Evolutionary conservation across 164 flowering plant genomes (phyloP), one percentile per base, ranked within the genome.

Genomic region (Magnolia sinica): DNA sequence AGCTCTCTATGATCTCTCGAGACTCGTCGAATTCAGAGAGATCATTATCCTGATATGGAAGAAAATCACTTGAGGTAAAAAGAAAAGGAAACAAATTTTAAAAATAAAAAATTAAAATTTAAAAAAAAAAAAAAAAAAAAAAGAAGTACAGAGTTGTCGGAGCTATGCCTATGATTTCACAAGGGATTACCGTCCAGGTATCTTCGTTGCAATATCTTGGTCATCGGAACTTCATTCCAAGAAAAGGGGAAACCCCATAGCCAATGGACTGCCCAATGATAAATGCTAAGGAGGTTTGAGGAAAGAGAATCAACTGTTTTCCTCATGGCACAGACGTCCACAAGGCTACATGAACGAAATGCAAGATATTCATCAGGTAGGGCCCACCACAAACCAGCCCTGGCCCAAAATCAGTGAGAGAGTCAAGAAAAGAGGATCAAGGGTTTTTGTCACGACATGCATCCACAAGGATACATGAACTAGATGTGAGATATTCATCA

Each of bases 21-120:
- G 98, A 93, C 83, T 96, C 99, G 70, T 96, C 98, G 84, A 96
- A 96, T 82, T 96, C 99, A 1, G 99, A 96, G 71, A 96, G 98
- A 87, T 94, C 98, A 85, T 96, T 96, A 83, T 94, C 99, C 99
- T 96, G 80, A 16, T 55, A 55, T 16, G 31, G 24, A 27, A 67
- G 10, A 75, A 8, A 68, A 68, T 24, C 49, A 27, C 50, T 19
- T 8, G 50, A 68, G 64, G 4, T 37, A 37, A 37, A 37, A 55
- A 55, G 61, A 55, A 55, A 55, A 55, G 18, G 18, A 14, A 52
- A 2, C 10, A 52, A 8, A 52, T 52, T 8, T 52, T n/a, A 52
- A 1, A 52, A 7, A 52, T 52, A 8, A 0, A 8, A 3, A 8
- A 8, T 52, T n/a, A n/a, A n/a, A n/a, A n/a, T n/a, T n/a, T n/a